These are phyloP conservation scores for Ophiostoma ips DNA, from an alignment of 2,329 filamentous ascomycete genomes.

Conservation along the genomic window DNA sequence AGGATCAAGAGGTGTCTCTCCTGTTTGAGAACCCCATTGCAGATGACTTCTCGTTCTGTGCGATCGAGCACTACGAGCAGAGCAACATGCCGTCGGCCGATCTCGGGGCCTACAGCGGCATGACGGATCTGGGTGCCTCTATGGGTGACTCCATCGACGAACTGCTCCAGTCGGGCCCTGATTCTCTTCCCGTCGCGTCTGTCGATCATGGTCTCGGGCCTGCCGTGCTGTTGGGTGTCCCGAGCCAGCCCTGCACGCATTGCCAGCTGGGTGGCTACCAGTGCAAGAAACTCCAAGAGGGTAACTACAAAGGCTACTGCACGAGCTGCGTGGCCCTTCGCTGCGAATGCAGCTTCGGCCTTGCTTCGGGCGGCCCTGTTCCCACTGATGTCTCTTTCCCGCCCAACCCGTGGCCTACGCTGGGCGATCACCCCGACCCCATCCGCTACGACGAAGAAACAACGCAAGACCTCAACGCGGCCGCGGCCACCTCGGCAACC, in stretches of 20 bases:
- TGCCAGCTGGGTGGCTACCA: constrained; percentile 39
- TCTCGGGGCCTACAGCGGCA: constrained; percentile 8
- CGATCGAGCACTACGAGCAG: constrained; percentile 40
- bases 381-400: constrained; percentile 27
- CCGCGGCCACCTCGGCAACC: background rate
- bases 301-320: constrained; percentile 45
- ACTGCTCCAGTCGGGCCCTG: background rate
- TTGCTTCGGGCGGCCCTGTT: constrained; percentile 18
- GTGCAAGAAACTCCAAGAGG: constrained; percentile 47
- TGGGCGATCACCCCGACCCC: constrained; percentile 29
- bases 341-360: constrained; percentile 43
- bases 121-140: background rate
- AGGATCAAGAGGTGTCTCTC: constrained; percentile 26
- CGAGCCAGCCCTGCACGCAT: constrained; percentile 35
- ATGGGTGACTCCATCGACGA: constrained; percentile 3
- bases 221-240: constrained; percentile 24
- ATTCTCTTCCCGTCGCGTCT: constrained; percentile 15
- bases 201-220: constrained; percentile 21
- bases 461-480: background rate
- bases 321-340: constrained; percentile 47
- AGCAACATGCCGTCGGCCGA: constrained; percentile 21
- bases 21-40: constrained; percentile 41
- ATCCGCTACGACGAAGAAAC: constrained; percentile 25
- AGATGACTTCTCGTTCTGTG: constrained; percentile 46
- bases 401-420: constrained; percentile 30